A percentile compares a stretch with the other conserved stretches of the same genome.
Conservation (phyloP, 805 yeast genomes). For the Suhomyces sp. region DNA sequence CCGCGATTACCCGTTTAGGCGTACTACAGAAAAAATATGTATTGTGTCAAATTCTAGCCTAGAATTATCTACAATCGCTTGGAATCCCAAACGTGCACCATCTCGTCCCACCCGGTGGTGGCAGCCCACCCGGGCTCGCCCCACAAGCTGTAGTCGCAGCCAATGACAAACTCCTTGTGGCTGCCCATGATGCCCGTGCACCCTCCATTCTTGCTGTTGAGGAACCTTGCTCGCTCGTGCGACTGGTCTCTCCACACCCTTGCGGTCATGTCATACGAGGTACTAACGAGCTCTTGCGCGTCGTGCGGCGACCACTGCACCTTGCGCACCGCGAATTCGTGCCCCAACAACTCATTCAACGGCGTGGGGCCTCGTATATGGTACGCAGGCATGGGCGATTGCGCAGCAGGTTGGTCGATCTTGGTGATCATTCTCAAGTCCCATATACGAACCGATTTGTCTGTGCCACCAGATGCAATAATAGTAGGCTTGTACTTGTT, state of each 20-base stretch:
- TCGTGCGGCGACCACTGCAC: slow-evolving; percentile 89
- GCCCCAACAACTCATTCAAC: slow-evolving; percentile 75
- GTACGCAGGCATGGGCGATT: slow-evolving; percentile 35
- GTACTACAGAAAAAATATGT: background rate
- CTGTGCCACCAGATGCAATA: slow-evolving; percentile 90
- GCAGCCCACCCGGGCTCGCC: slow-evolving; percentile 96
- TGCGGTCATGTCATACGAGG: slow-evolving; percentile 91
- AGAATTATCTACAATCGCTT: slow-evolving; percentile 29
- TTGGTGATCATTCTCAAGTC: slow-evolving; percentile 69
- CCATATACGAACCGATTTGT: slow-evolving; percentile 80
- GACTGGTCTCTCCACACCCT: slow-evolving; percentile 80
- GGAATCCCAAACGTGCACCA: slow-evolving; percentile 86
- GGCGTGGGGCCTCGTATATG: slow-evolving; percentile 62
- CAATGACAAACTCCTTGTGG: slow-evolving; percentile 88
- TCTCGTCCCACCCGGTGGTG: slow-evolving; percentile 95
- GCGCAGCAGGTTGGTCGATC: slow-evolving; percentile 34
- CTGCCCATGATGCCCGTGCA: slow-evolving; percentile 55
- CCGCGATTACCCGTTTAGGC: background rate
- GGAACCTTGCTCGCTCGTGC: slow-evolving; percentile 51
- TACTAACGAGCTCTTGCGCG: slow-evolving; percentile 63
- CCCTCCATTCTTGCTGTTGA: slow-evolving; percentile 44
- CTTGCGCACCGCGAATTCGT: slow-evolving; percentile 82
- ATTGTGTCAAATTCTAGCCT: background rate
- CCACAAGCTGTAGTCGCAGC: slow-evolving; percentile 95
- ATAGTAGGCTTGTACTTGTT: slow-evolving; percentile 81